A percentile compares a stretch with the other conserved stretches of the same genome.
These are phyloP conservation scores for Torulaspora franciscae DNA, from an alignment of 805 yeast genomes.

Conservation along the genomic window DNA sequence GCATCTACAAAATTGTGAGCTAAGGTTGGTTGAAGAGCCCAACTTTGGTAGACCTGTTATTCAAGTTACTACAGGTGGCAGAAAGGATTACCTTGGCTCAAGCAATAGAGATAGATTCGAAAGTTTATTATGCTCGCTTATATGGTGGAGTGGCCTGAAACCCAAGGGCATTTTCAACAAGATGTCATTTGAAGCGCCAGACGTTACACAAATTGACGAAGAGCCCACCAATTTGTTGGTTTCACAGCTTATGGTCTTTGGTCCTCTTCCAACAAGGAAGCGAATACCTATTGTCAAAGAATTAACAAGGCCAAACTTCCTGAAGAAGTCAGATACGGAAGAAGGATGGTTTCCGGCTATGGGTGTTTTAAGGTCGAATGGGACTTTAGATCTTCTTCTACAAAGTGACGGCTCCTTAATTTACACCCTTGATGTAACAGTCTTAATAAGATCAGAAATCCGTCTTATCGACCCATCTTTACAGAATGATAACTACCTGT, in stretches of 20 bases:
- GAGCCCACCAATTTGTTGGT: constrained; percentile 43
- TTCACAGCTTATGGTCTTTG: constrained; percentile 61
- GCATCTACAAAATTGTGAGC: constrained; percentile 25
- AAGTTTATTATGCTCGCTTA: constrained; percentile 41
- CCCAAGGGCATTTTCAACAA: constrained; percentile 52
- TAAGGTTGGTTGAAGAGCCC: constrained; percentile 18
- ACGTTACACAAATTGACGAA: constrained; percentile 26
- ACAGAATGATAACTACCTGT: constrained; percentile 53
- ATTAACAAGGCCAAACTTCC: constrained; percentile 11
- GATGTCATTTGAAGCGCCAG: constrained; percentile 37
- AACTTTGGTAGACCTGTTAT: constrained; percentile 15
- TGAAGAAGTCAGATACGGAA: constrained; percentile 17
- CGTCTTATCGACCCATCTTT: constrained; percentile 60
- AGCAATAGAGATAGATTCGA: constrained; percentile 35
- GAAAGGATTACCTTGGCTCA: constrained; percentile 15
- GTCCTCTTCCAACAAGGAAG: constrained; percentile 43
- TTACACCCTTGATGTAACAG: constrained; percentile 53
- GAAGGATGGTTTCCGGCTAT: constrained; percentile 71
- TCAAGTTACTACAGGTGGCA: constrained; percentile 13
- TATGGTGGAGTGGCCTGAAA: constrained; percentile 54
- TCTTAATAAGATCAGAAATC: constrained; percentile 54
- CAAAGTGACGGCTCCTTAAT: constrained; percentile 61
- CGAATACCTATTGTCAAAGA: constrained; percentile 22
- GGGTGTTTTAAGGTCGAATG: constrained; percentile 64
- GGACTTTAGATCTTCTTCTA: constrained; percentile 52